phyloP scores from a whole-genome alignment of 169 alveolate genomes.

The Eimeria tenella region DNA sequence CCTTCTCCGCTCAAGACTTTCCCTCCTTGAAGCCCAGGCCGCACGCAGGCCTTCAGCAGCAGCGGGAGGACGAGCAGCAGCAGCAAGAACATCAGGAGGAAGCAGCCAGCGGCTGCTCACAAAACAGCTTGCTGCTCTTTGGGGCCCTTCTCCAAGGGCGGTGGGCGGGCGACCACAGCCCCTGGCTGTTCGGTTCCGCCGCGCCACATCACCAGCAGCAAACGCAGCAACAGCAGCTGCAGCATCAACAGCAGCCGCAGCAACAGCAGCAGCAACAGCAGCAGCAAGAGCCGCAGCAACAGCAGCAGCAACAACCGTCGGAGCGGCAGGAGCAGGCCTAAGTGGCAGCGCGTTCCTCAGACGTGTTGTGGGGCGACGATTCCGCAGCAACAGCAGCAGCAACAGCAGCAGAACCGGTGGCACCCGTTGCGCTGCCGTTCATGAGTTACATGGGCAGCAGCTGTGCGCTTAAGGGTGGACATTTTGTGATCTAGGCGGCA shows the following conservation, averaged over 20 bases:
- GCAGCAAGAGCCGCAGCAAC: slow-evolving; percentile 41
- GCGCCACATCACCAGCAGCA: slow-evolving; percentile 31
- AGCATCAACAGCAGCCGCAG: neutral
- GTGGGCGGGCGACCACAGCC: slow-evolving; percentile 42
- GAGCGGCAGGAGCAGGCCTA: neutral
- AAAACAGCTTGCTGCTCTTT: neutral
- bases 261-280: slow-evolving; percentile 44
- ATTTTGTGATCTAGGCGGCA: neutral
- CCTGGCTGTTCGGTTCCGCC: neutral
- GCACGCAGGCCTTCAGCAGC: neutral
- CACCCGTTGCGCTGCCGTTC: neutral
- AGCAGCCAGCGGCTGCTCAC: neutral
- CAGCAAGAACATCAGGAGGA: neutral
- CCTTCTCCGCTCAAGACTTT: neutral
- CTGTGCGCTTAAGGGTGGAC: neutral
- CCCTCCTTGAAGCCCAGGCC: slow-evolving; percentile 48
- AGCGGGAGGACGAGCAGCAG: slow-evolving; percentile 23
- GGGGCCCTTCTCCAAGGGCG: slow-evolving; percentile 16
- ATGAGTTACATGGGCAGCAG: neutral
- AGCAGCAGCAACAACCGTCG: neutral
- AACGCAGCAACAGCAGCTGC: neutral
- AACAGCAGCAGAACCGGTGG: neutral
- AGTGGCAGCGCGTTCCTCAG: neutral
- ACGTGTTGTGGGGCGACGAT: neutral
- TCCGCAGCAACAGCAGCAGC: neutral